Evolutionary conservation across 2,329 filamentous ascomycete genomes (phyloP), one percentile per base, ranked within the genome.

Genomic region (Macroventuria anomochaeta): DNA sequence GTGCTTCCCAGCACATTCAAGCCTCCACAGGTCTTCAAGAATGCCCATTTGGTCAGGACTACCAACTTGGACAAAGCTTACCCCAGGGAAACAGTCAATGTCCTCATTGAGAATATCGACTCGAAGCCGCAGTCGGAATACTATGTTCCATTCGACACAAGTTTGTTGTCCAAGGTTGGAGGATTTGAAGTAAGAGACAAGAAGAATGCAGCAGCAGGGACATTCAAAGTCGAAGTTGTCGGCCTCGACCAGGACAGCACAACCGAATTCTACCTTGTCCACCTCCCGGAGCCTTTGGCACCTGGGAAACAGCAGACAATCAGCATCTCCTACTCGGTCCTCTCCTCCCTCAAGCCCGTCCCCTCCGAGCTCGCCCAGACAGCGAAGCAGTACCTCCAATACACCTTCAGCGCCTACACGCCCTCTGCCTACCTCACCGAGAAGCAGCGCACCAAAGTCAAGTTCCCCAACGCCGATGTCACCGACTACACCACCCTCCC

Each of bases 401-500:
- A 96, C 80, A 82, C 86, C 50, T 96, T 96, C 80, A 93, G 90
- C 57, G 89, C 90, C 62, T 96, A 96, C 77, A 84, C 83, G 39
- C 88, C 88, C 13, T 96, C 91, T 8, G 88, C 89, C 57, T 99
- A 99, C 79, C 79, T 83, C 15, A 97, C 92, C 12, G 75, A 85
- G 68, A 96, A 96, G 80, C 95, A 99, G 76, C 97, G 97, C 85
- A 97, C 95, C 32, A 96, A 97, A 77, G 78, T 99, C 77, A 97
- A 97, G 80, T 87, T 96, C 65, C 84, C 90, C 40, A 88, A 85
- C 48, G 79, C 83, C 59, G 88, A 90, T 65, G 83, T 96, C 23
- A 89, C 92, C 52, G 91, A 97, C 71, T 96, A 91, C 76, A 96
- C 91, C 47, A 87, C 85, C 59, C 83, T 96, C 15, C 81, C 83